Evolutionary conservation across 495 filamentous ascomycete species (phyloP).

Genomic region (Penicillium canescens): DNA sequence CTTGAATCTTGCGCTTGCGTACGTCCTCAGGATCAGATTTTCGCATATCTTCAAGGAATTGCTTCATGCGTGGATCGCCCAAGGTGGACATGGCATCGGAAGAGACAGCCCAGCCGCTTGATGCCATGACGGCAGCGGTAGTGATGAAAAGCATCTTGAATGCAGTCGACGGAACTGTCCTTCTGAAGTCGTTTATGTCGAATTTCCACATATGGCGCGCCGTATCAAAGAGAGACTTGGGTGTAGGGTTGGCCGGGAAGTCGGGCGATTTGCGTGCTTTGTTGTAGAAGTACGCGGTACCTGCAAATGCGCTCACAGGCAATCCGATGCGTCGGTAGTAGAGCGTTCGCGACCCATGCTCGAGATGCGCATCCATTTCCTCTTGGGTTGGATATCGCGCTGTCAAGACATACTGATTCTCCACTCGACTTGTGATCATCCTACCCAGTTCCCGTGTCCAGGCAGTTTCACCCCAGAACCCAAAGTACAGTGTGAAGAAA

Average conservation of each 20-base stretch:
- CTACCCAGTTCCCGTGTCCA: conserved; percentile 15
- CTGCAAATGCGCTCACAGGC: conserved; percentile 14
- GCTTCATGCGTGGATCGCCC: conserved; percentile 29
- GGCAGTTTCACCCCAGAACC: conserved; percentile 27
- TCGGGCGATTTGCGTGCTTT: conserved; percentile 4
- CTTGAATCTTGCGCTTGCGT: conserved; percentile 21
- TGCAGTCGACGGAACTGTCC: background rate
- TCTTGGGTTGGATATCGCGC: conserved; percentile 33
- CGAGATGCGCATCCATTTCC: conserved; percentile 38
- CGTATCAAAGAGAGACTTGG: background rate
- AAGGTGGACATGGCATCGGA: conserved; percentile 13
- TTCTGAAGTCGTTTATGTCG: background rate
- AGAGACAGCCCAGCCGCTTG: conserved; percentile 8
- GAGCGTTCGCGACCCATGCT: conserved; percentile 15
- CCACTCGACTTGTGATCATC: conserved; percentile 14
- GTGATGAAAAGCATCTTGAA: conserved; percentile 26
- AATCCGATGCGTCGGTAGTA: conserved; percentile 23
- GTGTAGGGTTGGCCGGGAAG: conserved; percentile 11
- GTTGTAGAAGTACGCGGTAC: conserved; percentile 9
- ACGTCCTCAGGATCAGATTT: conserved; percentile 24
- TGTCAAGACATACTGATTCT: conserved; percentile 17
- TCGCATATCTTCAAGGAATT: conserved; percentile 20
- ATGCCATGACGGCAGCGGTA: conserved; percentile 4
- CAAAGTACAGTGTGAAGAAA: conserved; percentile 27
- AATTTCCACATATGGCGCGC: background rate